Percentiles rank a stretch among this genome's conserved stretches.
Evolutionary conservation across 2,329 filamentous ascomycete species (phyloP).

Genomic region (Cladosporium sp.): DNA sequence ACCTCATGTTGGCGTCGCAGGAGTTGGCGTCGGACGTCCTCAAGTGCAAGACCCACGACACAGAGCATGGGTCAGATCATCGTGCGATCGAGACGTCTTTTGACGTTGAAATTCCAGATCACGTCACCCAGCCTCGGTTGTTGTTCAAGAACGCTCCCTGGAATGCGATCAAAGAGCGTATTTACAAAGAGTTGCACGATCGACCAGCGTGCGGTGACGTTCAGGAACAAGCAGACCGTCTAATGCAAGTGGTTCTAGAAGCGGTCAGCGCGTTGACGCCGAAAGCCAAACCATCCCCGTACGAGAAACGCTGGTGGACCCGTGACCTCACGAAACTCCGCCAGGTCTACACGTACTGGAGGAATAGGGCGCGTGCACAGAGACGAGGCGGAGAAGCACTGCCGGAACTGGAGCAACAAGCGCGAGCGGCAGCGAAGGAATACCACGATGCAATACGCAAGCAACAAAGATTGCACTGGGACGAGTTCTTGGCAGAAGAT

Average conservation of each 20-base stretch:
- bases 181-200: background rate
- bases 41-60: background rate
- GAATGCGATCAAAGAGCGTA: background rate
- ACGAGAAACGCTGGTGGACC: background rate
- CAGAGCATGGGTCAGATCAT: background rate
- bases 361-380: background rate
- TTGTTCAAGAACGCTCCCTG: background rate
- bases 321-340: background rate
- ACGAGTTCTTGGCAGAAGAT: background rate
- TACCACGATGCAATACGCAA: background rate
- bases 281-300: background rate
- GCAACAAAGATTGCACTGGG: background rate
- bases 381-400: background rate
- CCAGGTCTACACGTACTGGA: background rate
- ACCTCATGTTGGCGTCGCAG: background rate
- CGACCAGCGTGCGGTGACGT: background rate
- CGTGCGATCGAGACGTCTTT: background rate
- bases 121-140: background rate
- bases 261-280: background rate
- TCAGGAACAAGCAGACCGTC: background rate
- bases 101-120: background rate
- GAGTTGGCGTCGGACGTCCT: background rate
- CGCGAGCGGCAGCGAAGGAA: background rate
- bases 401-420: background rate
- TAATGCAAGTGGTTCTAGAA: background rate